Conservation (phyloP, 2,329 filamentous ascomycete species). For the Colletotrichum australisinense region DNA sequence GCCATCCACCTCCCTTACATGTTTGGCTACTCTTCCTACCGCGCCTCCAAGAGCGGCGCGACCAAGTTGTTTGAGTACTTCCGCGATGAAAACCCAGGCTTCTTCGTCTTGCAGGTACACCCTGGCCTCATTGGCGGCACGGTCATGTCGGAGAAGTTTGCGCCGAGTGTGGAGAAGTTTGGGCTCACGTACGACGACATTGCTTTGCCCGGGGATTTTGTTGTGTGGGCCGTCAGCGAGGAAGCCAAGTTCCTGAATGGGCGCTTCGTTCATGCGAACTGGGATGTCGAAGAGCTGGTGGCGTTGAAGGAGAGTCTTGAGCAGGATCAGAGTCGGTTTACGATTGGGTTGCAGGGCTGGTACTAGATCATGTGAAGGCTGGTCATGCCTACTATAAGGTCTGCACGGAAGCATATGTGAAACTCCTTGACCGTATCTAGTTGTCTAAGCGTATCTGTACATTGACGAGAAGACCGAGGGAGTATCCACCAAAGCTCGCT, state of each 20-base stretch:
- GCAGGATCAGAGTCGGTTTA: slow-evolving; percentile 23
- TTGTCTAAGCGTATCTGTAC: too few species aligned
- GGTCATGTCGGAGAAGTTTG: slow-evolving; percentile 29
- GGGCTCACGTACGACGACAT: slow-evolving; percentile 14
- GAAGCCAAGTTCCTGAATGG: slow-evolving; percentile 59
- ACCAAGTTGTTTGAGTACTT: slow-evolving; percentile 56
- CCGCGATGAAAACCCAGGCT: slow-evolving; percentile 49
- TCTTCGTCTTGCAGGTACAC: slow-evolving; percentile 55
- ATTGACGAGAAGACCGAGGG: too few species aligned
- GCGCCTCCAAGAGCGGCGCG: slow-evolving; percentile 54
- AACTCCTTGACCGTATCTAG: too few species aligned
- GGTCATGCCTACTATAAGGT: too few species aligned
- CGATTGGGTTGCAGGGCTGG: slow-evolving; percentile 33
- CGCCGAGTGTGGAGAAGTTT: neutral
- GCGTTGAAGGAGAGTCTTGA: slow-evolving; percentile 26
- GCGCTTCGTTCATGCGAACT: slow-evolving; percentile 60
- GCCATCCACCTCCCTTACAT: slow-evolving; percentile 40
- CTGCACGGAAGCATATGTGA: neutral
- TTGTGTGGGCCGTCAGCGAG: slow-evolving; percentile 55
- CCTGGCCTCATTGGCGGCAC: slow-evolving; percentile 41
- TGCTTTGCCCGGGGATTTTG: slow-evolving; percentile 49
- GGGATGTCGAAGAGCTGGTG: slow-evolving; percentile 63
- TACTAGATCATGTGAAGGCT: neutral
- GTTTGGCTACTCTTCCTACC: slow-evolving; percentile 49
- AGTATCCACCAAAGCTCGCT: too few species aligned